These are phyloP conservation scores for Orychophragmus violaceus DNA, from an alignment of 345 rosid genomes.

Conservation along the genomic window DNA sequence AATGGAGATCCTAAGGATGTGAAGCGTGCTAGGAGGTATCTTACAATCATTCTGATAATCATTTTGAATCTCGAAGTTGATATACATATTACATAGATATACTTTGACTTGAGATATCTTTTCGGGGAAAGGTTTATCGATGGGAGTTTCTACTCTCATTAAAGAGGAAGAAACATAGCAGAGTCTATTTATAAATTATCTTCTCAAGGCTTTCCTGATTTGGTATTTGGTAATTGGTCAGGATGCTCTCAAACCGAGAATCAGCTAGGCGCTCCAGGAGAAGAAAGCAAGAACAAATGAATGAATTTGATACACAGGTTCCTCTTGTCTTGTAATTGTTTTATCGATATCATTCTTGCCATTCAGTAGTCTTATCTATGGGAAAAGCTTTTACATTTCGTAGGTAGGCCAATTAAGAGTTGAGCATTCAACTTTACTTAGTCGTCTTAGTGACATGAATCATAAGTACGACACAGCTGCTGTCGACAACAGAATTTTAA, in stretches of 20 bases:
- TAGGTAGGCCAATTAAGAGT: conserved; percentile 79
- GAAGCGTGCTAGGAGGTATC: conserved; percentile 71
- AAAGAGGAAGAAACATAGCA: too few species aligned
- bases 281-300: conserved; percentile 83
- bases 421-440: conserved; percentile 61
- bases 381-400: not conserved
- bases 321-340: conserved; percentile 5
- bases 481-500: conserved; percentile 81
- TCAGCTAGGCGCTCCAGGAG: conserved; percentile 98
- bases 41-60: not conserved
- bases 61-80: not conserved
- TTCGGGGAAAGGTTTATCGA: too few species aligned
- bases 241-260: conserved; percentile 98
- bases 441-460: conserved; percentile 64
- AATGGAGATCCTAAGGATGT: conserved; percentile 49
- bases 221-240: conserved; percentile 18
- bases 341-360: not conserved
- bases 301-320: conserved; percentile 86
- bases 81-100: not conserved
- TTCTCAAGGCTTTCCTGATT: not conserved
- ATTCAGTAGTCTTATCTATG: conserved; percentile 2
- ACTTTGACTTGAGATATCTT: too few species aligned
- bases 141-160: too few species aligned
- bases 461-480: conserved; percentile 70
- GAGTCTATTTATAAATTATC: not conserved